These are phyloP conservation scores for Hyaloscypha bicolor DNA, from an alignment of 495 filamentous ascomycete genomes.

Conservation along the genomic window DNA sequence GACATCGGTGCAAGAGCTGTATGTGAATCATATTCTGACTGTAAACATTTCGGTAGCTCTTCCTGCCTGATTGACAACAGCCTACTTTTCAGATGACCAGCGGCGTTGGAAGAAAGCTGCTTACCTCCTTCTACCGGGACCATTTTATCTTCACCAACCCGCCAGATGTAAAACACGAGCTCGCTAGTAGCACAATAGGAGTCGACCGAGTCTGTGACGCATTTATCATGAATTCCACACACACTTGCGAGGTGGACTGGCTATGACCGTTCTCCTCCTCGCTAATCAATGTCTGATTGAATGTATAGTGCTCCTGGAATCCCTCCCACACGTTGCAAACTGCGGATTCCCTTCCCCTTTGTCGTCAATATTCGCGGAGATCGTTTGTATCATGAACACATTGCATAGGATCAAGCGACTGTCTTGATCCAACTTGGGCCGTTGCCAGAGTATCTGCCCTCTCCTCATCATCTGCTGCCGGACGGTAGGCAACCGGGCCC, in stretches of 20 bases:
- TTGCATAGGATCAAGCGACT: no score
- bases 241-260: constrained; percentile 74
- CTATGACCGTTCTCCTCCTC: constrained; percentile 55
- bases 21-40: constrained; percentile 60
- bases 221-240: constrained; percentile 63
- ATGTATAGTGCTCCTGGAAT: no score
- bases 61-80: not conserved
- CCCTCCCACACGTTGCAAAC: no score
- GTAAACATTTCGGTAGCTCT: not conserved
- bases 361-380: no score
- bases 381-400: no score
- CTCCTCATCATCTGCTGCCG: no score
- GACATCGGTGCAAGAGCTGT: constrained; percentile 62
- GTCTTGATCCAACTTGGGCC: no score
- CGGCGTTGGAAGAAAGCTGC: constrained; percentile 65
- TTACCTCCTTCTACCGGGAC: constrained; percentile 72
- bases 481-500: no score
- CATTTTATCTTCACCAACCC: constrained; percentile 74
- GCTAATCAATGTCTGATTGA: no score
- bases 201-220: constrained; percentile 59
- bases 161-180: constrained; percentile 62
- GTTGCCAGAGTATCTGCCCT: no score
- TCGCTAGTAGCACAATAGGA: constrained; percentile 70
- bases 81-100: constrained; percentile 51
- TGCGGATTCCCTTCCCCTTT: no score